Base-by-base conservation (phyloP, 345 rosid genomes). In the Murraya paniculata region DNA sequence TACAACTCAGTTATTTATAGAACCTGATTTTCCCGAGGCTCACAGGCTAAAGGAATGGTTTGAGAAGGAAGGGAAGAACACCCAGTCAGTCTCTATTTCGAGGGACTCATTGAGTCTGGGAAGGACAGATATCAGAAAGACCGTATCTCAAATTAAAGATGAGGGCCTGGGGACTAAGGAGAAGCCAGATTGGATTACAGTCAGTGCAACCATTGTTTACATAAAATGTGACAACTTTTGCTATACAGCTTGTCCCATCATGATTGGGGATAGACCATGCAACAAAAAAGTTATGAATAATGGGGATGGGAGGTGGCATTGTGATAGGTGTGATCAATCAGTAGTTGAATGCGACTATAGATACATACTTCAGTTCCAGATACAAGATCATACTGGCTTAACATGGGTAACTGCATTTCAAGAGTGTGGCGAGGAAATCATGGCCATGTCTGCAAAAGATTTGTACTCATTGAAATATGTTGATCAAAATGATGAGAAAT, bases 391-490 rank as follows among this genome's bases (percentile, higher is more conserved):
- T 77, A 93, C 99, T 21, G 97, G 94, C 50, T 25, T 88, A 68
- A 84, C 92, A 25, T 95, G 99, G 99, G 96, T 87, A 60, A 95
- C 97, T 19, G 96, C 97, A 33, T 95, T 93, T 83, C 97, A 93
- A 81, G 99, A 93, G 78, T 81, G 87, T 74, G 99, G 90, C 57
- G 91, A 89, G 85, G 97, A 91, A 78, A 90, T 95, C 76, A 84
- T 93, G 88, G 98, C 96, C n/a, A 72, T 93, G n/a, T 76, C 97
- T 65, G 97, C 98, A 2, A 91, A 89, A 81, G 97, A 92, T 71
- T 71, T 95, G 87, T 88, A 91, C 76, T 73, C 79, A 71, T 56
- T 95, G 80, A 91, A 91, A 78, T 77, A 80, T 83, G 97, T 91
- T 72, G 62, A 90, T 36, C 83, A 86, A 9, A 89, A 92, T 45